Conservation (phyloP, 2,329 filamentous ascomycete species). For the Calonectria multiphialidica region DNA sequence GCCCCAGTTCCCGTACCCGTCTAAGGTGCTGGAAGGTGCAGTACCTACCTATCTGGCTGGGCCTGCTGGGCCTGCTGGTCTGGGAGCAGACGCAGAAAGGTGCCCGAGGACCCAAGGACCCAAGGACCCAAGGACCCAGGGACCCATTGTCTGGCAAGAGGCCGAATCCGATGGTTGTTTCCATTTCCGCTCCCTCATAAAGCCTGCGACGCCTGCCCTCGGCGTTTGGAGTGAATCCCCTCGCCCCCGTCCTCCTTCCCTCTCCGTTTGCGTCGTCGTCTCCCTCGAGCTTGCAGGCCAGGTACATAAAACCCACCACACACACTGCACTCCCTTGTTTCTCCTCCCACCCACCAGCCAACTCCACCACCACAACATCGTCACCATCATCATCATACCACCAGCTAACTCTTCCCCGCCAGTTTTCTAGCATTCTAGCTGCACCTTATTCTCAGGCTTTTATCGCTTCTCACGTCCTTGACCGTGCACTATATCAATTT, state of each 20-base stretch:
- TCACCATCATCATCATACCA: slow-evolving; percentile 38
- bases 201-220: slow-evolving; percentile 38
- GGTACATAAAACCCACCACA: slow-evolving; percentile 33
- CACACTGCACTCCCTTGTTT: slow-evolving; percentile 7
- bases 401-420: slow-evolving; percentile 21
- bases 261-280: slow-evolving; percentile 23
- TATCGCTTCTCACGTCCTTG: slow-evolving; percentile 1
- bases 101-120: slow-evolving; percentile 3
- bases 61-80: not conserved
- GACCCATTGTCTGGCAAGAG: not conserved
- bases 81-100: not conserved
- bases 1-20: slow-evolving; percentile 18
- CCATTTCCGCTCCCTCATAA: slow-evolving; percentile 37
- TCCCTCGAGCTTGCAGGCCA: slow-evolving; percentile 5
- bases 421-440: slow-evolving; percentile 19
- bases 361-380: slow-evolving; percentile 27
- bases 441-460: not conserved
- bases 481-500: slow-evolving; percentile 1
- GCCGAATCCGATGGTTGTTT: slow-evolving; percentile 39
- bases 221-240: slow-evolving; percentile 6
- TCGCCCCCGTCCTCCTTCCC: slow-evolving; percentile 19
- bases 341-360: slow-evolving; percentile 18
- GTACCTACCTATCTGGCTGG: not conserved
- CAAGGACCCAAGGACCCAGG: not conserved
- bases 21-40: not conserved